Percentiles rank a stretch among this genome's conserved stretches.
Conservation (phyloP, 2,329 filamentous ascomycete genomes). For the Orbilia brochopaga region DNA sequence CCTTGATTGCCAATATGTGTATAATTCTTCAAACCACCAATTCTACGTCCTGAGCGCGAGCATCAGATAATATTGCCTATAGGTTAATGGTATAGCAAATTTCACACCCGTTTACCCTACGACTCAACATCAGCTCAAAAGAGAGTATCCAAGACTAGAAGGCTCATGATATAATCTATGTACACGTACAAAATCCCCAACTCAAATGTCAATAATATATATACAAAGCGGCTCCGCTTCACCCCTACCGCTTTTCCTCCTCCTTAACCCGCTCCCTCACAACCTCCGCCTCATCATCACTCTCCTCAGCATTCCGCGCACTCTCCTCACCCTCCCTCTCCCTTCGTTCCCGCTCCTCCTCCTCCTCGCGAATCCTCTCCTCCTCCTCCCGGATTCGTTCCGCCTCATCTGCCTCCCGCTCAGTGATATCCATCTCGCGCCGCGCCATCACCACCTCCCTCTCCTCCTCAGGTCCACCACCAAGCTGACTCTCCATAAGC, state of each 20-base stretch:
- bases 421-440: constrained; percentile 43
- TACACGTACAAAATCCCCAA: background rate
- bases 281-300: constrained; percentile 29
- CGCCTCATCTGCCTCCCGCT: constrained; percentile 48
- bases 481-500: constrained; percentile 99
- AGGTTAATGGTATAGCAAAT: background rate
- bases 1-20: too few relatives aligned
- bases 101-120: too few relatives aligned
- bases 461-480: constrained; percentile 82
- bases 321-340: constrained; percentile 49
- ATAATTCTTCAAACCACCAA: too few relatives aligned
- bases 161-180: background rate
- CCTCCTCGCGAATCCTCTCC: too few relatives aligned
- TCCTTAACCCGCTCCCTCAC: constrained; percentile 21
- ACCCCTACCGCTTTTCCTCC: constrained; percentile 24
- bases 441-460: constrained; percentile 60
- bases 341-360: constrained; percentile 35
- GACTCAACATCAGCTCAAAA: too few relatives aligned
- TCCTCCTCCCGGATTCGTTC: constrained; percentile 45
- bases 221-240: background rate
- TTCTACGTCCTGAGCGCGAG: too few relatives aligned
- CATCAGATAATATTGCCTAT: background rate
- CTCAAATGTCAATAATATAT: background rate
- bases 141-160: too few relatives aligned
- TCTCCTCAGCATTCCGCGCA: constrained; percentile 17